Evolutionary conservation across 352 stramenopile genomes (phyloP), one percentile per base, ranked within the genome.

Genomic region (Phytophthora pisi): DNA sequence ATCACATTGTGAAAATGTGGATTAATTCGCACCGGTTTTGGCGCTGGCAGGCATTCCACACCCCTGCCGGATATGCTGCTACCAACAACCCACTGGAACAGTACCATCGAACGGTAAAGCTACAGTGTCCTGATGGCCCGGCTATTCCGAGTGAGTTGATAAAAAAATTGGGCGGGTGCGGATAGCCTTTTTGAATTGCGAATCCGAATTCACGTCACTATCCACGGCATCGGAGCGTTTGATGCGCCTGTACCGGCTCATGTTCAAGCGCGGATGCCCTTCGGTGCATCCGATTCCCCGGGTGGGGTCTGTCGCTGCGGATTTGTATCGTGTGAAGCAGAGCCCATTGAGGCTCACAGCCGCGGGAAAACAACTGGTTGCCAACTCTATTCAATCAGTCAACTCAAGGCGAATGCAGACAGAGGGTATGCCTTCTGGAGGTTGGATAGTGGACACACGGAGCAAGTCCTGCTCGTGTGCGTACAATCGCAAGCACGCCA

Each of bases 271-370:
- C 2, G 26, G 30, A 3, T 63, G 56, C 3, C 26, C 49, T 2
- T 46, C 13, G 9, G 30, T 49, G 3, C 15, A 49, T 16, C 43
- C 43, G 3, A 49, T 55, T 3, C 56, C 56, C 20, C n/a, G 7
- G 3, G 28, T 55, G 10, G 20, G 43, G 7, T 3, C 11, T n/a
- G n/a, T 55, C 1, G 2, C 16, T 16, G 43, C 56, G 3, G 28
- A 63, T 34, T 36, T 49, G n/a, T 56, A 57, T 16, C 18, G 20
- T 4, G 46, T 64, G 5, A 28, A 15, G 30, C 57, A 64, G 16
- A 31, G 2, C 4, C 46, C 20, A 3, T 5, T 40, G 34, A 40
- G 34, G 34, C 34, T 40, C 34, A 40, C 34, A 40, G 9, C 34
- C 34, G 10, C 34, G 10, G 34, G 16, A 40, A 40, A 40, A 40